phyloP scores from a whole-genome alignment of 148 eudicot genomes.

The Arbutus unedo region DNA sequence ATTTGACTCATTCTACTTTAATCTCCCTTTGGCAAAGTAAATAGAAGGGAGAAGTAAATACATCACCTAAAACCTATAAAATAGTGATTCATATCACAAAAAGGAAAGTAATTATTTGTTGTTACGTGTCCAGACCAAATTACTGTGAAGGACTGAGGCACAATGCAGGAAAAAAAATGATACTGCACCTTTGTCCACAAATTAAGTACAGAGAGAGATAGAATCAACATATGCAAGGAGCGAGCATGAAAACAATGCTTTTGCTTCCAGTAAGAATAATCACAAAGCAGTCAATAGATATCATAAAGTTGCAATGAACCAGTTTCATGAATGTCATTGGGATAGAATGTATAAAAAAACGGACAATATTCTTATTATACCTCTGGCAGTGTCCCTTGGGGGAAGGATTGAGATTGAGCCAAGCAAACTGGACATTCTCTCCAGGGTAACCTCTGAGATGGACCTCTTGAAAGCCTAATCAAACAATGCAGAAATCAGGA shows the following conservation, averaged over 20 bases:
- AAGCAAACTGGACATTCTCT: slow-evolving; percentile 62
- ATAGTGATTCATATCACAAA: neutral
- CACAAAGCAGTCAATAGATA: neutral
- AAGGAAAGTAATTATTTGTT: neutral
- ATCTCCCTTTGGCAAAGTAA: neutral
- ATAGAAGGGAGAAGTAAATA: neutral
- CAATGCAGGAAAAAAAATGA: neutral
- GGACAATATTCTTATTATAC: slow-evolving; percentile 23
- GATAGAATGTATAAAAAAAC: neutral
- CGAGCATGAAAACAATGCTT: neutral
- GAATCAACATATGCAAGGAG: neutral
- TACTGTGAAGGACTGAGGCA: neutral
- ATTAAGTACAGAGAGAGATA: neutral
- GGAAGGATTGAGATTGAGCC: slow-evolving; percentile 65
- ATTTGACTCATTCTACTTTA: slow-evolving; percentile 1
- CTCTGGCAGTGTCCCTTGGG: slow-evolving; percentile 49
- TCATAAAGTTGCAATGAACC: neutral
- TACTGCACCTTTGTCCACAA: neutral
- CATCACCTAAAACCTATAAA: neutral
- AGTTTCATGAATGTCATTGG: neutral
- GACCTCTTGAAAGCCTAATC: slow-evolving; percentile 55
- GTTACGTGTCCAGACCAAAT: neutral
- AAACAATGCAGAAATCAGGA: slow-evolving; percentile 14
- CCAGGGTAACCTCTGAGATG: slow-evolving; percentile 72
- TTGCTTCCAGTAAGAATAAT: neutral